Conservation (phyloP, 805 yeast species). For the Candida morakotiae region DNA sequence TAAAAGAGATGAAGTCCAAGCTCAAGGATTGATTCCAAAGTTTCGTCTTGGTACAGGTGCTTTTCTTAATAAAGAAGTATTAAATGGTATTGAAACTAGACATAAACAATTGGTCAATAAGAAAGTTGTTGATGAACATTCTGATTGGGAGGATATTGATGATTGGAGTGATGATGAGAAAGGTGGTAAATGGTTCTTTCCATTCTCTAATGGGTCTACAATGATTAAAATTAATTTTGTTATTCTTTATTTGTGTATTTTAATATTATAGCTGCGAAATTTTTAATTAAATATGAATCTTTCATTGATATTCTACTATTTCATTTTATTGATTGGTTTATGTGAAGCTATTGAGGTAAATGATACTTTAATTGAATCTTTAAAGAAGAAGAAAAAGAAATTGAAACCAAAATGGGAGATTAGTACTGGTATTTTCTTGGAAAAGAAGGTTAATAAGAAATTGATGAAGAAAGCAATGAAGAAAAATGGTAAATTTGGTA, state of each 20-base stretch:
- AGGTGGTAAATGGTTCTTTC: conserved; percentile 2
- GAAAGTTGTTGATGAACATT: conserved; percentile 4
- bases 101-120: conserved; percentile 3
- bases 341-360: neutral
- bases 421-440: conserved; percentile 17
- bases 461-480: conserved; percentile 10
- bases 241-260: conserved; percentile 4
- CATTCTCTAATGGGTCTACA: neutral
- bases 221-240: neutral
- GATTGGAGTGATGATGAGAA: conserved; percentile 3
- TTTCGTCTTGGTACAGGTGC: conserved; percentile 17
- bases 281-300: neutral
- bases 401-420: conserved; percentile 10
- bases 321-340: neutral
- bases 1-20: conserved; percentile 3
- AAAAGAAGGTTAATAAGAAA: conserved; percentile 10
- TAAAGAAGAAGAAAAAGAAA: conserved; percentile 5
- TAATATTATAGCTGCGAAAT: conserved; percentile 1
- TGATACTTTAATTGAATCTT: neutral
- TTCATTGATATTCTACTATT: neutral
- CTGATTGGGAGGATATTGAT: conserved; percentile 4
- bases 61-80: conserved; percentile 12
- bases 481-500: conserved; percentile 3
- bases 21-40: conserved; percentile 9
- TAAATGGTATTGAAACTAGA: conserved; percentile 4